phyloP scores from a whole-genome alignment of 2,329 filamentous ascomycete species.

The Phoma herbarum region DNA sequence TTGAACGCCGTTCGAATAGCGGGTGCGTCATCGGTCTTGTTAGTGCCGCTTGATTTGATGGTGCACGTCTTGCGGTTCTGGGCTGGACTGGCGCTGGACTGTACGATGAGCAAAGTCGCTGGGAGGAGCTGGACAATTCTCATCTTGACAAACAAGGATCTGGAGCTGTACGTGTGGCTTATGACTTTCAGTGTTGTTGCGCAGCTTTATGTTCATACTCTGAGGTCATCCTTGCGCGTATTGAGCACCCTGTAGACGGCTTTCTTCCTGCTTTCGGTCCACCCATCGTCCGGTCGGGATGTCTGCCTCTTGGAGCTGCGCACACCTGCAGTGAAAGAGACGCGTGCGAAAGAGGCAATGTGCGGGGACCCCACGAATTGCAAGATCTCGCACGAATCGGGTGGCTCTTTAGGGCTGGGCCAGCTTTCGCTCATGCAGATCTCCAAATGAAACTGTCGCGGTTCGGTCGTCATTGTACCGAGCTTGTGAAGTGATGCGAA shows the following conservation, averaged over 20 bases:
- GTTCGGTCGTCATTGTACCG: conserved; percentile 6
- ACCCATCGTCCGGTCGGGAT: conserved; percentile 5
- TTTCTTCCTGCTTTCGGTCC: conserved; percentile 1
- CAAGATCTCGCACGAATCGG: conserved; percentile 10
- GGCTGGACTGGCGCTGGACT: conserved; percentile 1
- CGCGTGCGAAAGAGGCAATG: no score
- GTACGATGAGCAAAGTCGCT: conserved; percentile 5
- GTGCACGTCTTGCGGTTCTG: conserved; percentile 26
- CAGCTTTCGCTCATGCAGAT: conserved; percentile 6
- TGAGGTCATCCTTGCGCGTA: no score
- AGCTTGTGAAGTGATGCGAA: background rate
- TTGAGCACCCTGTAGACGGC: background rate
- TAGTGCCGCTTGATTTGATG: conserved; percentile 28
- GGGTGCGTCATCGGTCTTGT: conserved; percentile 36
- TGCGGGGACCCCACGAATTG: conserved; percentile 4
- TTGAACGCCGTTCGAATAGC: conserved; percentile 40
- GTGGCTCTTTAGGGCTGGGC: background rate
- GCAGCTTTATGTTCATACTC: background rate
- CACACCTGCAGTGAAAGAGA: no score
- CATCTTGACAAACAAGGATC: background rate
- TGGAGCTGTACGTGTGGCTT: background rate
- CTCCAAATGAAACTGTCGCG: background rate
- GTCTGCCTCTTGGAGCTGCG: conserved; percentile 6
- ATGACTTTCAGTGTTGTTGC: no score
- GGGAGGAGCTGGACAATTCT: background rate